A percentile compares a stretch with the other conserved stretches of the same genome.
These are phyloP conservation scores for Lanmaoa pseudosensibilis DNA, from an alignment of 768 basidiomycete species.

Conservation along the genomic window DNA sequence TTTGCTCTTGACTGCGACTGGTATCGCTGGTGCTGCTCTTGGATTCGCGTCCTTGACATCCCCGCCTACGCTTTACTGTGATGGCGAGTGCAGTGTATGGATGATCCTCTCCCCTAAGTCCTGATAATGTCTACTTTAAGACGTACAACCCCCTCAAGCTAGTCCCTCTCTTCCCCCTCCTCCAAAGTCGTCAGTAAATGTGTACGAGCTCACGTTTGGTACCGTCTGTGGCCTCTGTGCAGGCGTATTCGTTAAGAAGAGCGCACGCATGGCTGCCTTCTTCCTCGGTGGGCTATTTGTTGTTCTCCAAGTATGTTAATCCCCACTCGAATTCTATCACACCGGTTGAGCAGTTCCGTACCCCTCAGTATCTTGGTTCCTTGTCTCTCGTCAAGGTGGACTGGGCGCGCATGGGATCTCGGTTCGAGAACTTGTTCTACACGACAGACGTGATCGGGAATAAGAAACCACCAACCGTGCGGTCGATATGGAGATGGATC, in stretches of 20 bases:
- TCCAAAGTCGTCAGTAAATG: slow-evolving; percentile 71
- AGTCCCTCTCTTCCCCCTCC: slow-evolving; percentile 39
- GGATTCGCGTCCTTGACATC: slow-evolving; percentile 41
- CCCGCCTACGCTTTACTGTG: slow-evolving; percentile 46
- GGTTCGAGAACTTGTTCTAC: slow-evolving; percentile 76
- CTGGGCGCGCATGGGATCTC: slow-evolving; percentile 64
- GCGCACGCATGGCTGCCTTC: slow-evolving; percentile 81
- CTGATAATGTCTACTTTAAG: slow-evolving; percentile 11
- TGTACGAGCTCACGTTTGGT: slow-evolving; percentile 85
- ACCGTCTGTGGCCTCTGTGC: slow-evolving; percentile 86
- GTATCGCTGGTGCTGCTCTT: slow-evolving; percentile 44
- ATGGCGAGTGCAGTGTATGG: slow-evolving; percentile 40
- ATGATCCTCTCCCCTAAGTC: not conserved
- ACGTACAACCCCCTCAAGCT: slow-evolving; percentile 8
- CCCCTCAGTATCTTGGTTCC: slow-evolving; percentile 75
- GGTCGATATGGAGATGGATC: slow-evolving; percentile 63
- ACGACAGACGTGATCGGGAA: slow-evolving; percentile 56
- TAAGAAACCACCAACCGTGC: slow-evolving; percentile 61
- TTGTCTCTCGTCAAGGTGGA: slow-evolving; percentile 72
- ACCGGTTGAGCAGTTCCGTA: not conserved
- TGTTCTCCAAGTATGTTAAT: slow-evolving; percentile 71
- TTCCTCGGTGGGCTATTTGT: slow-evolving; percentile 89
- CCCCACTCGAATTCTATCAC: not conserved
- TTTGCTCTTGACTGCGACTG: slow-evolving; percentile 29
- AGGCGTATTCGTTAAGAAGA: slow-evolving; percentile 94